These are phyloP conservation scores for Uncinocarpus reesii DNA, from an alignment of 2,329 filamentous ascomycete species.

Conservation along the genomic window DNA sequence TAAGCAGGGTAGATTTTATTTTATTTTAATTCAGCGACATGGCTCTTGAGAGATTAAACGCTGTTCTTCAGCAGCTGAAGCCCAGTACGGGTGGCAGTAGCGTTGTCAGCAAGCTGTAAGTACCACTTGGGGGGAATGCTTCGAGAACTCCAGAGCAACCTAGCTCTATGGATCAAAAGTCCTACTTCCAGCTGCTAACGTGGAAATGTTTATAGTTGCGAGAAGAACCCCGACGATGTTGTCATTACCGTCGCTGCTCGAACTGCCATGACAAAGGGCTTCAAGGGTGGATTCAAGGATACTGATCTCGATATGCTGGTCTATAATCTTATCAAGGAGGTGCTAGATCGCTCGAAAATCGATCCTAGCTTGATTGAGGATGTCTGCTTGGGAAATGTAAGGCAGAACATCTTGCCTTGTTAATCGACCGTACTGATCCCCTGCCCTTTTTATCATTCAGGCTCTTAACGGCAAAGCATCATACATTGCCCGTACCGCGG, in stretches of 20 bases:
- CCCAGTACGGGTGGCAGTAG: slow-evolving; percentile 16
- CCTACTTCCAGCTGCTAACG: neutral
- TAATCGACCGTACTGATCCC: neutral
- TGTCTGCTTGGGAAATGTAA: slow-evolving; percentile 82
- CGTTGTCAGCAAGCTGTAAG: slow-evolving; percentile 18
- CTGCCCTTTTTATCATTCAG: neutral
- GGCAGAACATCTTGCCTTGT: slow-evolving; percentile 20
- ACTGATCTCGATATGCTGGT: slow-evolving; percentile 78
- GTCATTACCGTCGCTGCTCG: slow-evolving; percentile 90
- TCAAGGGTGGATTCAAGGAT: slow-evolving; percentile 93
- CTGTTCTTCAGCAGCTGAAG: slow-evolving; percentile 18
- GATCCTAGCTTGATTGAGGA: slow-evolving; percentile 78
- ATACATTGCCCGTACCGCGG: slow-evolving; percentile 81
- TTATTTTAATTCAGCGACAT: slow-evolving; percentile 3
- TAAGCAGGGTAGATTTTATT: neutral
- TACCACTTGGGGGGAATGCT: too few species aligned
- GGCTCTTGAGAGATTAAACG: slow-evolving; percentile 18
- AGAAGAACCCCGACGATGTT: slow-evolving; percentile 90
- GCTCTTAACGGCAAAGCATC: slow-evolving; percentile 48
- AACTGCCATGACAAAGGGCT: slow-evolving; percentile 77
- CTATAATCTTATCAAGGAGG: slow-evolving; percentile 70
- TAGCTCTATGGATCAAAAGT: too few species aligned
- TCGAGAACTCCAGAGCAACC: too few species aligned
- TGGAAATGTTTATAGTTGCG: slow-evolving; percentile 50
- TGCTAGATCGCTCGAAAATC: slow-evolving; percentile 60